Conservation (phyloP, 2,329 filamentous ascomycete genomes). For the Boeremia lycopersici region DNA sequence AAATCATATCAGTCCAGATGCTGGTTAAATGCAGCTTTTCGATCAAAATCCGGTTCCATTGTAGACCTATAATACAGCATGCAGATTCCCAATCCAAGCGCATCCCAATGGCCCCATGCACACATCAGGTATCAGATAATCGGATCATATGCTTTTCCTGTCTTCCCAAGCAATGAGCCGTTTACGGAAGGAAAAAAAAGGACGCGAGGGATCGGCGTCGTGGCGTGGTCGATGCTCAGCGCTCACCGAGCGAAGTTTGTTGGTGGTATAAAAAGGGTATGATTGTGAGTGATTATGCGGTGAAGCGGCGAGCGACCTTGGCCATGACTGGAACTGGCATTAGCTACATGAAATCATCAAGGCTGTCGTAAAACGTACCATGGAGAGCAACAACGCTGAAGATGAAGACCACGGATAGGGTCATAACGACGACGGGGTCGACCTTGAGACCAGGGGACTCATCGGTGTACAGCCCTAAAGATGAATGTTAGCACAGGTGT, state of each 20-base stretch:
- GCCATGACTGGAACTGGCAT: conserved; percentile 73
- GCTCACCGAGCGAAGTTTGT: conserved; percentile 4
- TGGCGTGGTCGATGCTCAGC: conserved; percentile 2
- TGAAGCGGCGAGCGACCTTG: conserved; percentile 90
- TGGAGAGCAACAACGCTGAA: conserved; percentile 98
- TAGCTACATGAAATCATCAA: conserved; percentile 4
- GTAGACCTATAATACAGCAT: conserved; percentile 44
- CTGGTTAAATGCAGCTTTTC: background rate
- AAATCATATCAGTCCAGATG: background rate
- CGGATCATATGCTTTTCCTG: conserved; percentile 33
- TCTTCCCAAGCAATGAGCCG: conserved; percentile 25
- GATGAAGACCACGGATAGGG: conserved; percentile 96
- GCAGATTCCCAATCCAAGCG: conserved; percentile 21
- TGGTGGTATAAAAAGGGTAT: conserved; percentile 16
- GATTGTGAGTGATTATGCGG: conserved; percentile 50
- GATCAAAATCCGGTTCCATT: conserved; percentile 29
- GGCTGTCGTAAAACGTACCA: conserved; percentile 64
- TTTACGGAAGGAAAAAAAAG: conserved; percentile 16
- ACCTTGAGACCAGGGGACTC: conserved; percentile 97
- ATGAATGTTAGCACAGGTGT: background rate
- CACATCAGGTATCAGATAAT: conserved; percentile 18
- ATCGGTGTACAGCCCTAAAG: conserved; percentile 90
- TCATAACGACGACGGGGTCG: conserved; percentile 95
- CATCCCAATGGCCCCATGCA: conserved; percentile 18
- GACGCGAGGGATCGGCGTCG: conserved; percentile 9